Percentiles rank a stretch among this genome's conserved stretches.
phyloP scores from a whole-genome alignment of 139 green algal genomes.

The Ettlia oleoabundans region DNA sequence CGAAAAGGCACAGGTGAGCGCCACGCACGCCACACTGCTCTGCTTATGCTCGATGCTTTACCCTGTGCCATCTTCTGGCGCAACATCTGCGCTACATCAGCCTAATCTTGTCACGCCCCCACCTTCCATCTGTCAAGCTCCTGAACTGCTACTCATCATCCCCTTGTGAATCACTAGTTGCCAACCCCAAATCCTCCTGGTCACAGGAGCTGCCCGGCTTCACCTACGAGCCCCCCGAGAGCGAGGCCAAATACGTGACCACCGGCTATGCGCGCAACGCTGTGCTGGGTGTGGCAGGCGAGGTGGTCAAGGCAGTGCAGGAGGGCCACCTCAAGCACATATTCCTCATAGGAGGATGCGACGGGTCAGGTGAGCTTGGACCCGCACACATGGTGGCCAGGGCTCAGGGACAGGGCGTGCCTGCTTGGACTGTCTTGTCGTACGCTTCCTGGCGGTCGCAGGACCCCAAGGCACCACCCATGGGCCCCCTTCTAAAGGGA shows the following conservation, averaged over 20 bases:
- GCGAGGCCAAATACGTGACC: conserved; percentile 33
- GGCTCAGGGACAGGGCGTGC: not conserved
- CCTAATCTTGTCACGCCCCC: no score
- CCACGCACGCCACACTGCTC: no score
- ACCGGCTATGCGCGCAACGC: conserved; percentile 51
- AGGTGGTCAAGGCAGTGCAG: conserved; percentile 50
- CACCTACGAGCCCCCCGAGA: not conserved
- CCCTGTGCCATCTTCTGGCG: no score
- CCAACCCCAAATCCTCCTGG: not conserved
- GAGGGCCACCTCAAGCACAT: conserved; percentile 53
- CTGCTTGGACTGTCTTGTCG: no score
- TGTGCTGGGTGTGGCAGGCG: conserved; percentile 43
- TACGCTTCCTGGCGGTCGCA: no score
- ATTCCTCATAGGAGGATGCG: conserved; percentile 49
- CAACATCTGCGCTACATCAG: no score
- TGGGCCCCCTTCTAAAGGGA: no score
- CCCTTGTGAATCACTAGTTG: no score
- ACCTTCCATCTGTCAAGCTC: no score
- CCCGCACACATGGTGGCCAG: not conserved
- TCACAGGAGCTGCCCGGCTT: conserved; percentile 29
- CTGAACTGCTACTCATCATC: no score
- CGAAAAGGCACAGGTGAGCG: conserved; percentile 27
- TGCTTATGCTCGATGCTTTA: no score
- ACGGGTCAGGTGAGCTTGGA: conserved; percentile 9
- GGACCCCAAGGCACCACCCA: no score